Base-by-base conservation (phyloP, 306 rosid genomes). In the Comarum palustre region DNA sequence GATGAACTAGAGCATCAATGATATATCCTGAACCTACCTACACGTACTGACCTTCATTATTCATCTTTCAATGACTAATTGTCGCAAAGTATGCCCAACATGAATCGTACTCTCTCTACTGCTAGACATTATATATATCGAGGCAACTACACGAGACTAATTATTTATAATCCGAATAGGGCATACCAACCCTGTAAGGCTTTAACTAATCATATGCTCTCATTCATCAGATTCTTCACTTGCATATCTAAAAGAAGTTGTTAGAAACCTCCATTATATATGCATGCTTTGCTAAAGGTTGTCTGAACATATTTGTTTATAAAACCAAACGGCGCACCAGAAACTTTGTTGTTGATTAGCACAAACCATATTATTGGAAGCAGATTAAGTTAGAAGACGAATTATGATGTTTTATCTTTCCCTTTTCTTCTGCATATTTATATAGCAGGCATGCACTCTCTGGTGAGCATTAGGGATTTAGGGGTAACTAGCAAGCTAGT, bases 21-120 rank as follows among this genome's bases (percentile, higher is more conserved):
- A 38, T 38, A 38, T 36, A 24, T 68, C n/a, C 43, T 10, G 55
- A 14, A 19, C 15, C 24, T 13, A 16, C 34, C 34, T 73, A 46
- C 16, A 51, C 57, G 54, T 20, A 22, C 60, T 61, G 60, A 61
- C 47, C 76, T 31, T 16, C 14, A 5, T 67, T 8, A 3, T 34
- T 47, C 12, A 32, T 73, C 12, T 46, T 32, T 60, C 47, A 61
- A 48, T 46, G 54, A 32, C 46, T 17, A 46, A 45, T 45, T 38
- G 47, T 32, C 58, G 13, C 46, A 3, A 38, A 62, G 24, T 73
- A 46, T 73, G 31, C 52, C n/a, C 8, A 57, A 58, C 66, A 61
- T 15, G 3, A 32, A 16, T 8, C 6, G 17, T 31, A 19, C 8
- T 32, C 34, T 16, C 66, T 60, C 24, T 27, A 31, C 42, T 32